Conservation (phyloP, 441 rosid species). For the Adansonia rubrostipa region DNA sequence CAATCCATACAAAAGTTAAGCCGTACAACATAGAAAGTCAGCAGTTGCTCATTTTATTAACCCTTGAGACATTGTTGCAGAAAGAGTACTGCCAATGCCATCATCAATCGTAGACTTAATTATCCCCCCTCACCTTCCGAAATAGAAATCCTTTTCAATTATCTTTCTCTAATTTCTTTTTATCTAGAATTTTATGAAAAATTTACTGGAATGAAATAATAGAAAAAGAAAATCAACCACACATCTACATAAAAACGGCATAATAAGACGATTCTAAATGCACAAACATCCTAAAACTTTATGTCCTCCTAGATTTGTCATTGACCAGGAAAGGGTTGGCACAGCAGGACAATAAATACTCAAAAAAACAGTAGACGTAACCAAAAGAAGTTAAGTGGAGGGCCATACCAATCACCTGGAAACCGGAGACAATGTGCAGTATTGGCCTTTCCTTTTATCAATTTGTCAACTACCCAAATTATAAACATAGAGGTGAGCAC, state of each 20-base stretch:
- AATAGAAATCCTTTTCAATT: constrained; percentile 2
- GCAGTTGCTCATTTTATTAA: constrained; percentile 3
- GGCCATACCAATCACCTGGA: constrained; percentile 94
- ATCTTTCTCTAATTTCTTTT: background rate
- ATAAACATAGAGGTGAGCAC: constrained; percentile 26
- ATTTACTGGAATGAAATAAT: background rate
- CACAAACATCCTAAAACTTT: too few relatives aligned
- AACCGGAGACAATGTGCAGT: constrained; percentile 95
- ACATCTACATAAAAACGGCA: too few relatives aligned
- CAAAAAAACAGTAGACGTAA: background rate
- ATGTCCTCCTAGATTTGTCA: background rate
- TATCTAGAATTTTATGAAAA: background rate
- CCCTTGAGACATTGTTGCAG: too few relatives aligned
- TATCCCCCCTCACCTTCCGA: background rate
- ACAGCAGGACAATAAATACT: background rate
- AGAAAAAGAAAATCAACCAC: background rate
- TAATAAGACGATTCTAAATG: too few relatives aligned
- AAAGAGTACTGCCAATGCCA: background rate
- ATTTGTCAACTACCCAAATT: constrained; percentile 66
- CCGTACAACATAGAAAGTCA: background rate
- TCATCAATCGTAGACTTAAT: background rate
- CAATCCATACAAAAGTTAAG: background rate
- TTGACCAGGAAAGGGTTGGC: background rate
- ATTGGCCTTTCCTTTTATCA: constrained; percentile 89
- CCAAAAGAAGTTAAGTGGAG: constrained; percentile 8